Evolutionary conservation across 306 rosid genomes (phyloP).

Genomic region (Castanopsis chinensis): DNA sequence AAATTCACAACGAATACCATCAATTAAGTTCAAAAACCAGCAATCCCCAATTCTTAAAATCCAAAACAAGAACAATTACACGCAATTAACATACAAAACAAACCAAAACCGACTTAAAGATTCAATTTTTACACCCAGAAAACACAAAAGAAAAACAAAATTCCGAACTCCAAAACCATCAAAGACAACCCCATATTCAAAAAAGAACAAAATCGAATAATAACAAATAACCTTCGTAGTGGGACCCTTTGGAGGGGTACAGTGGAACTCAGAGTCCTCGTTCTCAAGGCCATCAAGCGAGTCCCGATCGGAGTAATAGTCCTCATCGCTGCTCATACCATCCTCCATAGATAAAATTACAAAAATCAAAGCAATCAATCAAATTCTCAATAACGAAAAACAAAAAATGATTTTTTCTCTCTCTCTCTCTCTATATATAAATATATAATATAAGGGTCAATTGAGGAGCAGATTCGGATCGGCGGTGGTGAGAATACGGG

Average conservation of each 20-base stretch:
- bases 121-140: not conserved
- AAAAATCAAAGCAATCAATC: not conserved
- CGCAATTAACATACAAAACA: not conserved
- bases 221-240: conserved; percentile 52
- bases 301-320: conserved; percentile 63
- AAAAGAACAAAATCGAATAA: conserved; percentile 9
- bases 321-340: conserved; percentile 57
- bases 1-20: not conserved
- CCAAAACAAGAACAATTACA: not conserved
- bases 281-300: conserved; percentile 50
- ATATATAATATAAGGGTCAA: not conserved
- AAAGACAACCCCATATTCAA: not conserved
- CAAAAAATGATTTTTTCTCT: too few relatives aligned
- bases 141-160: not conserved
- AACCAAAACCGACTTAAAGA: not conserved
- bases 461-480: not conserved
- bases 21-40: not conserved
- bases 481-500: not conserved
- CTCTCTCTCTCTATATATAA: too few relatives aligned
- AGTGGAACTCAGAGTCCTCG: conserved; percentile 46
- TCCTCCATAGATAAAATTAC: conserved; percentile 44
- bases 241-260: conserved; percentile 52
- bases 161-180: not conserved
- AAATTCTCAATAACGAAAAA: not conserved
- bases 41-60: not conserved